Evolutionary conservation across 108 stramenopile species (phyloP), one percentile per base, ranked within the genome.

Genomic region (Nannochloropsis salina): DNA sequence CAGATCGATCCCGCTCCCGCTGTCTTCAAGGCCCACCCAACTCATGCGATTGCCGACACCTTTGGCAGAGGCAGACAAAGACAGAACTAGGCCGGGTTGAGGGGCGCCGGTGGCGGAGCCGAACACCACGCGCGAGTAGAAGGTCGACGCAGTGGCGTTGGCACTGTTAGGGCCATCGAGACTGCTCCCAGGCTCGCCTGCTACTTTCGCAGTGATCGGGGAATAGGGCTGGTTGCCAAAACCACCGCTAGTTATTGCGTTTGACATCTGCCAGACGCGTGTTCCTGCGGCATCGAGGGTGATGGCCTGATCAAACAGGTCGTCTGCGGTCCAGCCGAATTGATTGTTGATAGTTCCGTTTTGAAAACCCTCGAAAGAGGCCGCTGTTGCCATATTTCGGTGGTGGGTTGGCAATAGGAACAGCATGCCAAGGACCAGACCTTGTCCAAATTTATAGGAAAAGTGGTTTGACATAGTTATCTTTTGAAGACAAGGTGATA

Each of bases 71-170:
- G n/a, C 3, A n/a, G 61, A 74, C 61, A 74, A n/a, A n/a, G 3
- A 15, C 61, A 74, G n/a, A 15, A 15, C 0, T 12, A 51, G 61
- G n/a, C 61, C 61, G 20, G 61, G 61, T n/a, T 74, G 61, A n/a
- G 61, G 61, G 6, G 61, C 15, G 15, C 61, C 61, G 20, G 61
- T 74, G 61, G 61, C 61, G 5, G 61, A 74, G 20, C 20, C n/a
- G 61, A 74, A 74, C 15, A n/a, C n/a, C 5, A 74, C 61, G 61
- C 61, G 61, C 61, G 61, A n/a, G 61, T 74, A 74, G 61, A 74
- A 74, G 61, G 61, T 74, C 20, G 61, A 4, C 20, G 0, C n/a
- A 15, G 61, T 74, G 3, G 61, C 61, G n/a, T 74, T 74, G 61
- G 5, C 61, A 4, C 61, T 3, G 61, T 74, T n/a, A 74, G 3